These are phyloP conservation scores for Arachnopeziza araneosa DNA, from an alignment of 2,329 filamentous ascomycete species.

Conservation along the genomic window DNA sequence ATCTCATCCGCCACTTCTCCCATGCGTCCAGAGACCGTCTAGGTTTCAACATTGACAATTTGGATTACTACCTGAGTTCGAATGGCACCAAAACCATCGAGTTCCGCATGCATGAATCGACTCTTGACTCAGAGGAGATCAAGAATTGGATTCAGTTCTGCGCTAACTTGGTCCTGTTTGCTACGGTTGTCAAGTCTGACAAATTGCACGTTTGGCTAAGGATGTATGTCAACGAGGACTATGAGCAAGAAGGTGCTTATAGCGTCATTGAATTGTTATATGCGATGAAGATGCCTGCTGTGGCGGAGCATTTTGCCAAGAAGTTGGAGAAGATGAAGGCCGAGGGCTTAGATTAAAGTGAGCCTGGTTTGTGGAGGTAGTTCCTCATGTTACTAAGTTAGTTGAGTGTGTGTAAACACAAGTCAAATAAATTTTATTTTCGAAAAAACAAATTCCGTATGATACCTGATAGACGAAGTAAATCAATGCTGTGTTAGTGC, in stretches of 20 bases:
- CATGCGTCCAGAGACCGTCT: background rate
- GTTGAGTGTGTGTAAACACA: no score
- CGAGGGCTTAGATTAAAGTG: no score
- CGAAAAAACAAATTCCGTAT: no score
- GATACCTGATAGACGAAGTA: no score
- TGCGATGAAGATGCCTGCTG: background rate
- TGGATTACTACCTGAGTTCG: background rate
- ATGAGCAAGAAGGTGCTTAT: background rate
- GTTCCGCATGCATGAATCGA: slow-evolving; percentile 17
- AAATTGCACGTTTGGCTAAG: background rate
- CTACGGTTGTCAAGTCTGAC: background rate
- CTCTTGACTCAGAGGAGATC: slow-evolving; percentile 9
- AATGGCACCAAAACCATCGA: slow-evolving; percentile 13
- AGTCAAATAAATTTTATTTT: no score
- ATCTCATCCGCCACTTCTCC: no score
- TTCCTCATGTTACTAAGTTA: no score
- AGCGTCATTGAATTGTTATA: background rate
- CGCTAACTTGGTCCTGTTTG: slow-evolving; percentile 4
- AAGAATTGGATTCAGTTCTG: slow-evolving; percentile 11
- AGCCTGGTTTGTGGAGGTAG: no score
- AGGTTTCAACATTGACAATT: background rate
- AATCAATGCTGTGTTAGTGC: no score
- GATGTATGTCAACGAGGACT: background rate
- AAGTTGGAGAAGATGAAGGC: no score
- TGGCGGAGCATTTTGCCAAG: no score